Conservation (phyloP, 2,329 filamentous ascomycete species). For the Trichophyton simii region DNA sequence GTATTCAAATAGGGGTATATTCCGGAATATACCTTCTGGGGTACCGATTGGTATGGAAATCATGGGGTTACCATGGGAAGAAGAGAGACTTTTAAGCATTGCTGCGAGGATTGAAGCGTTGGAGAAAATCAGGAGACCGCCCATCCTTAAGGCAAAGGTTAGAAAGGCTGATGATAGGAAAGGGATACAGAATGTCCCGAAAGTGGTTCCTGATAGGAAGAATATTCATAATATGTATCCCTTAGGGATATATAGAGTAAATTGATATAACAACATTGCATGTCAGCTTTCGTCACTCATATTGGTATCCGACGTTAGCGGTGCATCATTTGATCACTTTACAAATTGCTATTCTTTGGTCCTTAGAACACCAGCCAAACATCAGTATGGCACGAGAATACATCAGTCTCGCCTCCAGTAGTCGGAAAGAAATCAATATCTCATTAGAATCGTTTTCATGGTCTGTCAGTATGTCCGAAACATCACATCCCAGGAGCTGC, state of each 20-base stretch:
- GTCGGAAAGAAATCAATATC: neutral
- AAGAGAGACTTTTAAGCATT: slow-evolving; percentile 42
- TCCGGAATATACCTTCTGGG: slow-evolving; percentile 37
- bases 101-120: slow-evolving; percentile 41
- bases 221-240: slow-evolving; percentile 10
- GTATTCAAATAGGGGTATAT: slow-evolving; percentile 6
- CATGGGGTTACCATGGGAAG: slow-evolving; percentile 44
- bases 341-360: slow-evolving; percentile 11
- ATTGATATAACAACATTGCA: neutral
- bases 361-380: slow-evolving; percentile 10
- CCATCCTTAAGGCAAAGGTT: neutral
- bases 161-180: neutral
- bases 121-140: slow-evolving; percentile 31
- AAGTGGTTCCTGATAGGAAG: slow-evolving; percentile 7
- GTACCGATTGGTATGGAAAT: slow-evolving; percentile 56
- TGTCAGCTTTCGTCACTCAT: neutral
- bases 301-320: neutral
- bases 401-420: slow-evolving; percentile 8
- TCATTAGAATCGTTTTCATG: neutral
- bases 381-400: slow-evolving; percentile 11
- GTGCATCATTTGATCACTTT: slow-evolving; percentile 6
- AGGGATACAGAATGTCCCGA: slow-evolving; percentile 1
- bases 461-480: slow-evolving; percentile 23
- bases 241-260: slow-evolving; percentile 3
- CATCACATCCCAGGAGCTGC: slow-evolving; percentile 34